These are phyloP conservation scores for Malania oleifera DNA, from an alignment of 164 flowering plant genomes.

Conservation along the genomic window DNA sequence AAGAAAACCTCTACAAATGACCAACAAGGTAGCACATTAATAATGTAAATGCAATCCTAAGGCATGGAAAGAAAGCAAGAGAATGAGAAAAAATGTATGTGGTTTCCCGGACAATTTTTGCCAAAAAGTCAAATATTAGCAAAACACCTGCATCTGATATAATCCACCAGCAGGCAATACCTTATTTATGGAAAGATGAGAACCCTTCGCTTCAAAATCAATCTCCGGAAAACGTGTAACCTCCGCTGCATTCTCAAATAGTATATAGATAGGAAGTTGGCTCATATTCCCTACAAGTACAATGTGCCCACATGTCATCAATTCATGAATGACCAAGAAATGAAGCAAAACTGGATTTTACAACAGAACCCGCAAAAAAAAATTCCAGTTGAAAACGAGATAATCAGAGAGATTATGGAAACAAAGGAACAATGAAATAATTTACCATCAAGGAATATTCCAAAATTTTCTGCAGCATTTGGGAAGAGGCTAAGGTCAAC, in stretches of 20 bases:
- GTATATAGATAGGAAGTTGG: constrained; percentile 81
- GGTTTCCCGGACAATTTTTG: too few species aligned
- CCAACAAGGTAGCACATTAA: too few species aligned
- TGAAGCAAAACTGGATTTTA: background rate
- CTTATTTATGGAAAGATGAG: constrained; percentile 54
- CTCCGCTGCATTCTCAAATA: constrained; percentile 73
- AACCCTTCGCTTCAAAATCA: constrained; percentile 44
- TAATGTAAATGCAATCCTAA: too few species aligned
- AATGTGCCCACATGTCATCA: background rate
- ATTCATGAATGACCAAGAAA: background rate
- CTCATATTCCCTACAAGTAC: constrained; percentile 41
- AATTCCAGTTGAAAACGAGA: background rate
- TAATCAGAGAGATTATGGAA: background rate
- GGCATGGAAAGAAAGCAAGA: too few species aligned
- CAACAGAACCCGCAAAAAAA: background rate
- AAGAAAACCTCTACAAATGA: too few species aligned
- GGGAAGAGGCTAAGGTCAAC: constrained; percentile 97
- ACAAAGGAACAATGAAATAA: constrained; percentile 1
- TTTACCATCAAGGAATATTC: constrained; percentile 67
- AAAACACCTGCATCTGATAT: too few species aligned
- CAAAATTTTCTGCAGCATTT: constrained; percentile 82
- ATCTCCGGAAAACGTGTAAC: constrained; percentile 65
- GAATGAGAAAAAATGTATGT: too few species aligned
- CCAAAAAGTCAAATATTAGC: too few species aligned
- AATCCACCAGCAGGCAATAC: constrained; percentile 23